phyloP scores from a whole-genome alignment of 2,329 filamentous ascomycete species.

The Blastomyces percursus region DNA sequence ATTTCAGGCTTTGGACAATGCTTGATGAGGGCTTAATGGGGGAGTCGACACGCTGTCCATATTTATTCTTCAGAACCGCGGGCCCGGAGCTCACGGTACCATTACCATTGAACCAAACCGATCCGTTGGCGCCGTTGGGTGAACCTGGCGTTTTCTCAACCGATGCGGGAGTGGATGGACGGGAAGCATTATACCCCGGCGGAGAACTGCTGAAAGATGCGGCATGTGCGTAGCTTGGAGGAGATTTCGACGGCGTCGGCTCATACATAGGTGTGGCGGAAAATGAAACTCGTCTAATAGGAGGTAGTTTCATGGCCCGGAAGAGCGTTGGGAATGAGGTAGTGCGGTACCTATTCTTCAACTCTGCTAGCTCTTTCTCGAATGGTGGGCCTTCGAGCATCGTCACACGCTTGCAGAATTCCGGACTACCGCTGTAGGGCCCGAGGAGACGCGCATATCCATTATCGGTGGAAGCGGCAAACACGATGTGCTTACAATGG shows the following conservation, averaged over 20 bases:
- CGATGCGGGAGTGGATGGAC: neutral
- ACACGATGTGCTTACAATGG: conserved; percentile 33
- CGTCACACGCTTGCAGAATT: conserved; percentile 23
- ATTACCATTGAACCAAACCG: neutral
- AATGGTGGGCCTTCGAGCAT: conserved; percentile 31
- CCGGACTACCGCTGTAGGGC: conserved; percentile 17
- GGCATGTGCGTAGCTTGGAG: conserved; percentile 1
- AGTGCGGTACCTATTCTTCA: conserved; percentile 14
- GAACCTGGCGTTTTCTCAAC: neutral
- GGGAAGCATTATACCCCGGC: neutral
- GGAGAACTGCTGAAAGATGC: neutral
- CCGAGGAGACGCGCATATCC: conserved; percentile 35
- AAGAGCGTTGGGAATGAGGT: conserved; percentile 2
- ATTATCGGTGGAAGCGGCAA: conserved; percentile 35
- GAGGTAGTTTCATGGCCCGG: conserved; percentile 1
- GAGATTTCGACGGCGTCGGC: neutral
- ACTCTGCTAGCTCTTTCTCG: conserved; percentile 25
- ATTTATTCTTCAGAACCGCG: conserved; percentile 1
- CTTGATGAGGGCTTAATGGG: conserved; percentile 14
- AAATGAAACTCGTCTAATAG: conserved; percentile 3
- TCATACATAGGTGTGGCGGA: neutral
- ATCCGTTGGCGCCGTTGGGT: neutral
- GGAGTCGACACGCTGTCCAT: conserved; percentile 17
- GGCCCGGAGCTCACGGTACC: neutral
- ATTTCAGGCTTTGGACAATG: conserved; percentile 19